Base-by-base conservation (phyloP, 2,329 filamentous ascomycete genomes). In the Colletotrichum tropicicola region DNA sequence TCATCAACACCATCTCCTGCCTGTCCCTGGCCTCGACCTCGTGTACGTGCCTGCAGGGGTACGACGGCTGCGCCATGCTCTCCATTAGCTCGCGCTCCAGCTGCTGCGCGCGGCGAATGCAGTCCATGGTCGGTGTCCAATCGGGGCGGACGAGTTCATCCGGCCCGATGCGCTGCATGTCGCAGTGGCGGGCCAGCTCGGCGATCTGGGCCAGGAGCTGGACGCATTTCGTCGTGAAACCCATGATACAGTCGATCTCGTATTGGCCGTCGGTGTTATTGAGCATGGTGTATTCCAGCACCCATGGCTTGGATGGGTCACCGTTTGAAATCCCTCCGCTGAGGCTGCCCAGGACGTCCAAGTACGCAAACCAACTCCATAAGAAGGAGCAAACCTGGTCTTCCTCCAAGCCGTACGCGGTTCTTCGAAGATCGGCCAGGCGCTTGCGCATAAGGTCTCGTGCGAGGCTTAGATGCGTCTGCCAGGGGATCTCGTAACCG, bases 321-420 rank as follows among this genome's bases (percentile, higher is more conserved):
- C 83, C 83, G 32, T 81, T 81, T 51, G 80, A 66, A 47, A 73
- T 81, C 9, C 86, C 85, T 15, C 91, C 91, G 58, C 81, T 89
- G 25, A 97, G 81, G 43, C 88, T 89, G 23, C 92, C 93, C 59
- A 96, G 80, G 1, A 96, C 89, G 72, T 96, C 92, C 19, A 97
- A 84, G 76, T 96, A 96, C 2, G 91, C 91, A 68, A 96, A 91
- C 93, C 93, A 97, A 63, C 91, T 88, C 69, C 88, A 90, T 9
- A 96, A 83, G 72, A 97, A 96, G 56, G 91, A 90, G 57, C 89
- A 85, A 58, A 92, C 83, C 72, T 87, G 82, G 71, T 89, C 83
- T 71, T 85, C 72, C 72, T 84, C 72, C 59, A 82, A 76, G 70
- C 79, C 83, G 71, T 77, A 85, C 5, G 21, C 27, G 7, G 19